A percentile compares a stretch with the other conserved stretches of the same genome.
These are phyloP conservation scores for Tricholoma terreum DNA, from an alignment of 768 basidiomycete species.

Conservation along the genomic window DNA sequence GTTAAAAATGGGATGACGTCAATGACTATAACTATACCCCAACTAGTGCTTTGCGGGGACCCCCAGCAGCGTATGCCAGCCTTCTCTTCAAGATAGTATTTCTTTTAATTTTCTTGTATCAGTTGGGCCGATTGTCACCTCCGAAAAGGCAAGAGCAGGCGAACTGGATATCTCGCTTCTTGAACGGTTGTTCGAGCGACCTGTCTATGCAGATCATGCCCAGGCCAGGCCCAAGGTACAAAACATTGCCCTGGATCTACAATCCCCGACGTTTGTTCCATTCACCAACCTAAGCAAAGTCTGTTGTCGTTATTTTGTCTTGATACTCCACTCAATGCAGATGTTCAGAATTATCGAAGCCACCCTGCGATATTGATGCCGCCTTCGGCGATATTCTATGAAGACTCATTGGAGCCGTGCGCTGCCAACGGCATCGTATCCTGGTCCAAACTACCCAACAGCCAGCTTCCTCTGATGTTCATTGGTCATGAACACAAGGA, in stretches of 20 bases:
- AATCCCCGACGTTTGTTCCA: slow-evolving; percentile 22
- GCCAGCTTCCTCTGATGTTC: slow-evolving; percentile 42
- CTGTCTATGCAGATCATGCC: slow-evolving; percentile 33
- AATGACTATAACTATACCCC: slow-evolving; percentile 30
- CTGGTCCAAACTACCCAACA: slow-evolving; percentile 41
- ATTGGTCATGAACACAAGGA: slow-evolving; percentile 40
- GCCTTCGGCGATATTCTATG: slow-evolving; percentile 51
- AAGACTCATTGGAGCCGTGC: slow-evolving; percentile 44
- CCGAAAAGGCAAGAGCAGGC: slow-evolving; percentile 39
- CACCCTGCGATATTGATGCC: slow-evolving; percentile 54
- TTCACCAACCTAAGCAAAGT: slow-evolving; percentile 47
- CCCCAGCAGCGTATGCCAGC: slow-evolving; percentile 41
- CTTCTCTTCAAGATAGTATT: neutral
- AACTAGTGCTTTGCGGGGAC: slow-evolving; percentile 51
- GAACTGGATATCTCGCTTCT: slow-evolving; percentile 50
- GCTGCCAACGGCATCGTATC: slow-evolving; percentile 39
- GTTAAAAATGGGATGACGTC: slow-evolving; percentile 8
- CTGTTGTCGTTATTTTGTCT: neutral
- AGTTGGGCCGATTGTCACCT: slow-evolving; percentile 50
- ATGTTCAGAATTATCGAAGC: slow-evolving; percentile 43
- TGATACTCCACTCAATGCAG: neutral
- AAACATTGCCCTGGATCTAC: neutral
- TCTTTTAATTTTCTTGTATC: slow-evolving; percentile 1
- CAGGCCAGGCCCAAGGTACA: slow-evolving; percentile 13
- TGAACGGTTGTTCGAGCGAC: slow-evolving; percentile 44